Percentiles rank a stretch among this genome's conserved stretches.
These are phyloP conservation scores for Petunia axillaris DNA, from an alignment of 257 asterid genomes.

Conservation along the genomic window DNA sequence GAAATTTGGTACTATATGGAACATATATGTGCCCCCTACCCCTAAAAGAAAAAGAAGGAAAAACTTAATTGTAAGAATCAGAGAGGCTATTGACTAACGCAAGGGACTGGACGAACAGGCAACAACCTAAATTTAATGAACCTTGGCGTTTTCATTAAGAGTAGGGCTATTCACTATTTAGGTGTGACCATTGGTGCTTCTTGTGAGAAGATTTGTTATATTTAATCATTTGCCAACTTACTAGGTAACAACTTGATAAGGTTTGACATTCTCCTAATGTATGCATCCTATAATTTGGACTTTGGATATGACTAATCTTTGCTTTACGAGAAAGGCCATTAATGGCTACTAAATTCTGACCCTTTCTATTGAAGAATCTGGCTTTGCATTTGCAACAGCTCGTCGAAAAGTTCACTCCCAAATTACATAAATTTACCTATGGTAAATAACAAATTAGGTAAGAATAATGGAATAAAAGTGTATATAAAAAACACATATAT, in stretches of 20 bases:
- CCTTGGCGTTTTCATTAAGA: background rate
- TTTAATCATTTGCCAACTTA: background rate
- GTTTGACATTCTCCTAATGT: conserved; percentile 1
- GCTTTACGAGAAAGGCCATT: background rate
- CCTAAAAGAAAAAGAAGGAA: background rate
- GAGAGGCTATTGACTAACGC: background rate
- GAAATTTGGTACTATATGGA: background rate
- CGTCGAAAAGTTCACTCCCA: no score
- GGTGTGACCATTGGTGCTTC: background rate
- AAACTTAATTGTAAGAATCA: background rate
- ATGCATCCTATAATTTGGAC: background rate
- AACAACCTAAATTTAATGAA: background rate
- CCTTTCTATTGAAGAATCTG: background rate
- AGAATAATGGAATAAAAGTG: no score
- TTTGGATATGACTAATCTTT: background rate
- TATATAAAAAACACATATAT: background rate
- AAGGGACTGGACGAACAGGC: background rate
- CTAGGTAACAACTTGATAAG: conserved; percentile 2
- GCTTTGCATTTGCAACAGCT: background rate
- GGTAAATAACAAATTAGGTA: background rate
- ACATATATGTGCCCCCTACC: no score
- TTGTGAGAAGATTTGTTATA: background rate
- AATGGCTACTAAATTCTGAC: background rate
- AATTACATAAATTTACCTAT: no score
- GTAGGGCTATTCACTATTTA: background rate